These are phyloP conservation scores for Lumnitzera racemosa DNA, from an alignment of 345 rosid genomes.

Conservation along the genomic window DNA sequence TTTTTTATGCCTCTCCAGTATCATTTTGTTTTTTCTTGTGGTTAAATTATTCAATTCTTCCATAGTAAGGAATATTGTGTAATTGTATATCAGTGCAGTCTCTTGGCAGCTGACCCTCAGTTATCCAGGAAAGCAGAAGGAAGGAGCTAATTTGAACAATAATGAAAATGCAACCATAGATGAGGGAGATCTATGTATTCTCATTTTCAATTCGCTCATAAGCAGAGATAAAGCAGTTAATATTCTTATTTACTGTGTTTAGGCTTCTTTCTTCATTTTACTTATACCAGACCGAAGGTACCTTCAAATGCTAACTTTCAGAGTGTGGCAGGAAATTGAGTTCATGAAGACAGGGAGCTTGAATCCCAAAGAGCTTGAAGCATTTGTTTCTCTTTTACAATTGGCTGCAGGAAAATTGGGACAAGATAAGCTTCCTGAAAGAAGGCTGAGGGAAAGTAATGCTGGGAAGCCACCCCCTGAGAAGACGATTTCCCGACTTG, in stretches of 20 bases:
- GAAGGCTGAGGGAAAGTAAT: slow-evolving; percentile 33
- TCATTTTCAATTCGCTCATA: slow-evolving; percentile 67
- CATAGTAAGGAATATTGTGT: neutral
- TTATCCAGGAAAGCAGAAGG: slow-evolving; percentile 37
- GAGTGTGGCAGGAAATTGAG: slow-evolving; percentile 68
- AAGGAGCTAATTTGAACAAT: slow-evolving; percentile 22
- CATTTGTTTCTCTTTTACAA: slow-evolving; percentile 68
- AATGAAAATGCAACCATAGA: slow-evolving; percentile 10
- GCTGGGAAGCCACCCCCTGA: slow-evolving; percentile 32
- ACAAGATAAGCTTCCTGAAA: slow-evolving; percentile 24
- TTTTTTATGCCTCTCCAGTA: neutral
- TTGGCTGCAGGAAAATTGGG: slow-evolving; percentile 51
- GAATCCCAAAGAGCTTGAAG: slow-evolving; percentile 65
- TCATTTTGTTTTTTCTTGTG: neutral
- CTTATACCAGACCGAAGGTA: neutral
- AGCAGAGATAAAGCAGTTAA: slow-evolving; percentile 70
- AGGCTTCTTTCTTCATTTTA: neutral
- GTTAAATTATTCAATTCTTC: too few species aligned
- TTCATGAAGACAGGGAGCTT: slow-evolving; percentile 80
- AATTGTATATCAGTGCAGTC: slow-evolving; percentile 57
- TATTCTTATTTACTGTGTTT: slow-evolving; percentile 11
- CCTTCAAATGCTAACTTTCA: neutral
- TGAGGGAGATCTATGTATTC: slow-evolving; percentile 63
- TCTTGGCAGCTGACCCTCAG: slow-evolving; percentile 86
- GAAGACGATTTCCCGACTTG: slow-evolving; percentile 47